A percentile compares a stretch with the other conserved stretches of the same genome.
These are phyloP conservation scores for Coelastrella sp. DNA, from an alignment of 139 green algal genomes.

Conservation along the genomic window DNA sequence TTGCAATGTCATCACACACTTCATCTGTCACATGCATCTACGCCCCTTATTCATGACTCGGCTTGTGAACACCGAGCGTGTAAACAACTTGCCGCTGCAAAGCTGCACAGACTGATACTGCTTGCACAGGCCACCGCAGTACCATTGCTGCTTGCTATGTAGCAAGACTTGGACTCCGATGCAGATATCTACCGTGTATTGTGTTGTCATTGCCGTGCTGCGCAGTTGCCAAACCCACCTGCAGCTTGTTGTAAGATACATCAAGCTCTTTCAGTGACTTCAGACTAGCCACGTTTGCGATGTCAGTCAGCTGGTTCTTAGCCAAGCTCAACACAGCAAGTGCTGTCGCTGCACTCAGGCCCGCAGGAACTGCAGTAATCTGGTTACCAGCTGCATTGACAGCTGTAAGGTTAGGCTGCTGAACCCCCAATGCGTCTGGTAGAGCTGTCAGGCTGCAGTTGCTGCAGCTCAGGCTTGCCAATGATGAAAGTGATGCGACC, in stretches of 20 bases:
- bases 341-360: conserved; percentile 1
- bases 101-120: no score
- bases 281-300: conserved; percentile 43
- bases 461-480: conserved; percentile 33
- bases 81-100: not conserved
- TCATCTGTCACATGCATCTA: not conserved
- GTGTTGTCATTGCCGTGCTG: no score
- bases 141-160: no score
- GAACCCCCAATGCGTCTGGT: conserved; percentile 49
- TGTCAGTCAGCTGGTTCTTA: conserved; percentile 58
- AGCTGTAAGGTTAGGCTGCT: conserved; percentile 50
- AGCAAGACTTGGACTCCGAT: no score
- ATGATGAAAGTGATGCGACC: conserved; percentile 21
- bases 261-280: conserved; percentile 57
- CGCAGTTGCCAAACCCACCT: conserved; percentile 13
- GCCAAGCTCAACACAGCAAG: conserved; percentile 59
- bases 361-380: conserved; percentile 46
- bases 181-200: no score
- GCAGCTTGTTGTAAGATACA: conserved; percentile 55
- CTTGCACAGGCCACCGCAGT: no score
- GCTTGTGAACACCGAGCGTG: not conserved
- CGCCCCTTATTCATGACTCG: not conserved
- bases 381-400: conserved; percentile 53
- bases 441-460: conserved; percentile 44
- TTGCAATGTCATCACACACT: not conserved